phyloP scores from a whole-genome alignment of 2,329 filamentous ascomycete species.

The Incumbomyces delicatus region DNA sequence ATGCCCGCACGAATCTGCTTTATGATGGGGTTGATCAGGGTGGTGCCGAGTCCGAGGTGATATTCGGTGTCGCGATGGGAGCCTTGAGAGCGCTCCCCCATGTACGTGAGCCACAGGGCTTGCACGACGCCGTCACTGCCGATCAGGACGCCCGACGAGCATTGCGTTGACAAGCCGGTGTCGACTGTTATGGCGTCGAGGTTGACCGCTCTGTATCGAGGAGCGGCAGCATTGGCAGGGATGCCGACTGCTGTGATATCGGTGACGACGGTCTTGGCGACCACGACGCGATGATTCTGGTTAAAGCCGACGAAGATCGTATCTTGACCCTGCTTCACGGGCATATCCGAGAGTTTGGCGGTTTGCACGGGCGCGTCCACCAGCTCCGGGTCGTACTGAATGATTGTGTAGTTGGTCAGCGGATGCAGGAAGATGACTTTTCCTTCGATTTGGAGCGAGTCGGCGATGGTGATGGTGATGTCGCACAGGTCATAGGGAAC shows the following conservation, averaged over 20 bases:
- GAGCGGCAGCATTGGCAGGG: conserved; percentile 82
- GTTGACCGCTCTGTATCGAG: conserved; percentile 88
- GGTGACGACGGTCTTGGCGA: conserved; percentile 87
- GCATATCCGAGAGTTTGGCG: conserved; percentile 68
- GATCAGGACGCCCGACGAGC: conserved; percentile 86
- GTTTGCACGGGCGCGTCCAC: conserved; percentile 92
- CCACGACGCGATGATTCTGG: conserved; percentile 83
- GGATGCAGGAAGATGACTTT: conserved; percentile 95
- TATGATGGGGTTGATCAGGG: conserved; percentile 79
- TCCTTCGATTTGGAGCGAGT: conserved; percentile 87
- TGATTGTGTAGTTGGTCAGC: conserved; percentile 89
- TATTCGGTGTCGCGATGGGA: conserved; percentile 90
- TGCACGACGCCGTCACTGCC: conserved; percentile 86
- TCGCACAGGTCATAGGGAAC: conserved; percentile 96
- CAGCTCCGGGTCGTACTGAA: conserved; percentile 85
- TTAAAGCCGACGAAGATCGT: conserved; percentile 99
- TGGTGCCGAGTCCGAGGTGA: conserved; percentile 82
- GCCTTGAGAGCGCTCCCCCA: conserved; percentile 73
- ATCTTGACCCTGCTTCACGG: conserved; percentile 83
- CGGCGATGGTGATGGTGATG: conserved; percentile 89
- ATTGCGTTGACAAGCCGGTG: conserved; percentile 80
- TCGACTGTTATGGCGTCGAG: conserved; percentile 96
- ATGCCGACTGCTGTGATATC: conserved; percentile 97
- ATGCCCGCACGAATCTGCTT: conserved; percentile 71
- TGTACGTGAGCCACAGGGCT: conserved; percentile 91